Conservation (phyloP, 2,329 filamentous ascomycete species). For the Ophiognomonia clavigignenti-juglandacearum region DNA sequence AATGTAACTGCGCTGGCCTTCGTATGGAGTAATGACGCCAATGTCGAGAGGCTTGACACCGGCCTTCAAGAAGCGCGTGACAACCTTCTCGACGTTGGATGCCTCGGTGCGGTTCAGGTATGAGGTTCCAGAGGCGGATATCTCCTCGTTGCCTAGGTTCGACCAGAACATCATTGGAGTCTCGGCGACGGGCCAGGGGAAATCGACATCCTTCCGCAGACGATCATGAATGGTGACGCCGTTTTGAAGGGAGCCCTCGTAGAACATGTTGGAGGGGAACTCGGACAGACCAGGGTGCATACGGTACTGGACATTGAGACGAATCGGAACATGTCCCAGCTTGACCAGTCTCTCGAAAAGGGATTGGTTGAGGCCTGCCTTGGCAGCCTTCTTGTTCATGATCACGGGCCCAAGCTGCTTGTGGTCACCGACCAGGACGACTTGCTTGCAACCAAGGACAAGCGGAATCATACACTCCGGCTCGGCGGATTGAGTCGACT, state of each 20-base stretch:
- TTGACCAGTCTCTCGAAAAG: conserved; percentile 94
- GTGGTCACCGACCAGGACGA: conserved; percentile 97
- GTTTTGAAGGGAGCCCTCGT: conserved; percentile 94
- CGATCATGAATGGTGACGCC: conserved; percentile 88
- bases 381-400: conserved; percentile 99
- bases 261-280: conserved; percentile 99
- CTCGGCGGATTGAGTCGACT: conserved; percentile 96
- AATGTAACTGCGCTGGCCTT: conserved; percentile 96
- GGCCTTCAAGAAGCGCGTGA: conserved; percentile 97
- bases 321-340: conserved; percentile 83
- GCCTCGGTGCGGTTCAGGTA: conserved; percentile 98
- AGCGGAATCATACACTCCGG: conserved; percentile 99
- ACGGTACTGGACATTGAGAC: conserved; percentile 94
- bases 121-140: conserved; percentile 93
- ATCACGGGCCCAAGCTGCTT: conserved; percentile 97
- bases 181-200: conserved; percentile 92
- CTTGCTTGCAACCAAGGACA: conserved; percentile 95
- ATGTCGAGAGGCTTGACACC: conserved; percentile 92
- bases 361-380: conserved; percentile 96
- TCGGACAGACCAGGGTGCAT: conserved; percentile 98
- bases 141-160: conserved; percentile 95
- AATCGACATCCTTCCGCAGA: conserved; percentile 88
- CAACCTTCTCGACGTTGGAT: conserved; percentile 96
- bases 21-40: conserved; percentile 97
- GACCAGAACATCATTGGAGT: conserved; percentile 99